Base-by-base conservation (phyloP, 2,329 filamentous ascomycete genomes). In the Phyllosticta citriasiana region DNA sequence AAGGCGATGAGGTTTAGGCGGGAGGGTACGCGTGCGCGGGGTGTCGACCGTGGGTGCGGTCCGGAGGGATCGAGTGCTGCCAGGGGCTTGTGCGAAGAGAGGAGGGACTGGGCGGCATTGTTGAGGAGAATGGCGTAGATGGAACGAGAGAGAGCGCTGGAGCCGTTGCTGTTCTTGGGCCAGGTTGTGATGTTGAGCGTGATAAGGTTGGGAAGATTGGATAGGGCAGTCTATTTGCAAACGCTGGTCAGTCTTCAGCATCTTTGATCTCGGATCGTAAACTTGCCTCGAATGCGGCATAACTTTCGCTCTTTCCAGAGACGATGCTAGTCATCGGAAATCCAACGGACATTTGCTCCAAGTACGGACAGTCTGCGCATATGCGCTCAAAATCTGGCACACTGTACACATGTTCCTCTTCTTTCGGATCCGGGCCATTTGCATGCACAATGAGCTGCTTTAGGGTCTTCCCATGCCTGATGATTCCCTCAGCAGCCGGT, bases 151-250 rank as follows among this genome's bases (percentile, higher is more conserved):
- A 79, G 68, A 30, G 74, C 70, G 7, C 67, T 68, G 53, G 74
- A 72, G 26, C 68, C 68, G 1, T 75, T 75, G 50, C 69, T 72
- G 64, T 77, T 78, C 24, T 66, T 77, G 4, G 78, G 78, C 76
- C 78, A 80, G 4, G 75, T 78, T 0, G 76, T 77, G 63, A 80
- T 76, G 63, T 80, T 77, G 19, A 80, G 67, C 0, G 78, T 79
- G 4, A 76, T 70, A 8, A 80, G 69, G 33, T 75, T 66, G 9
- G 69, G 67, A 12, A 80, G 67, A 19, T 74, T 68, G 24, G 70
- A 70, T 1, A 75, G 64, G 52, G 72, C 75, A 53, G 69, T 72
- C 69, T 74, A 57, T 56, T 47, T 24, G 59, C 9, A 24, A 10
- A 14, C 4, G 19, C 10, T 16, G 27, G 19, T 55, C 33, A 53